A percentile compares a stretch with the other conserved stretches of the same genome.
phyloP scores from a whole-genome alignment of 441 rosid species.

The Melastoma candidum region DNA sequence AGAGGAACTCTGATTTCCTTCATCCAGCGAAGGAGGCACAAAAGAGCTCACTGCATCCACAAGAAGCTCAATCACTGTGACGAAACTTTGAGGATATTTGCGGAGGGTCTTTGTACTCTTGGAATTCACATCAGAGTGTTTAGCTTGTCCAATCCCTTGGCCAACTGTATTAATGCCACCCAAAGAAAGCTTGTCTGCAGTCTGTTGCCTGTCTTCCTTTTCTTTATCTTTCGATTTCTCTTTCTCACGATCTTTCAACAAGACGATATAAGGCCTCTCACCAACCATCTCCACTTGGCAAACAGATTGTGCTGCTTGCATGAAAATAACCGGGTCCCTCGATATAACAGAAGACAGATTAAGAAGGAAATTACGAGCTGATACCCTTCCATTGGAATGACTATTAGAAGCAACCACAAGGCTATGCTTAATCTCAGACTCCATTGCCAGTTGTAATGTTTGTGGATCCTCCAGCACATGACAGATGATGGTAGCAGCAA shows the following conservation, averaged over 20 bases:
- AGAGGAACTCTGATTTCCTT: conserved; percentile 26
- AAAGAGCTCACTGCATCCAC: conserved; percentile 64
- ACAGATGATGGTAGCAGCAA: conserved; percentile 85
- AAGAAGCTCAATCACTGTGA: conserved; percentile 81
- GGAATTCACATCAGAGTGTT: conserved; percentile 44
- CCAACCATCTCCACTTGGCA: conserved; percentile 98
- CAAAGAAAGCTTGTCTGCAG: conserved; percentile 47
- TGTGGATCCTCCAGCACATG: conserved; percentile 97
- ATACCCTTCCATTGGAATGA: conserved; percentile 77
- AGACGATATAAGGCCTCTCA: conserved; percentile 82
- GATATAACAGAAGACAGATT: conserved; percentile 71
- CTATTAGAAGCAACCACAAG: conserved; percentile 79
- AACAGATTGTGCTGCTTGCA: conserved; percentile 75
- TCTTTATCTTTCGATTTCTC: conserved; percentile 71
- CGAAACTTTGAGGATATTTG: conserved; percentile 79
- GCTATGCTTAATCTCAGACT: conserved; percentile 87
- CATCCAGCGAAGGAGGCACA: conserved; percentile 63
- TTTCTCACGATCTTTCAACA: conserved; percentile 88
- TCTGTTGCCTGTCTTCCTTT: conserved; percentile 54
- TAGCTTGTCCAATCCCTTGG: conserved; percentile 41
- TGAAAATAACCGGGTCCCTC: conserved; percentile 80
- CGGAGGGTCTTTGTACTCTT: conserved; percentile 67
- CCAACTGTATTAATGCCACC: conserved; percentile 25
- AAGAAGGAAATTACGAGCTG: conserved; percentile 71
- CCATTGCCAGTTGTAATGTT: conserved; percentile 98